These are phyloP conservation scores for Salix suchowensis DNA, from an alignment of 345 rosid species.

Conservation along the genomic window DNA sequence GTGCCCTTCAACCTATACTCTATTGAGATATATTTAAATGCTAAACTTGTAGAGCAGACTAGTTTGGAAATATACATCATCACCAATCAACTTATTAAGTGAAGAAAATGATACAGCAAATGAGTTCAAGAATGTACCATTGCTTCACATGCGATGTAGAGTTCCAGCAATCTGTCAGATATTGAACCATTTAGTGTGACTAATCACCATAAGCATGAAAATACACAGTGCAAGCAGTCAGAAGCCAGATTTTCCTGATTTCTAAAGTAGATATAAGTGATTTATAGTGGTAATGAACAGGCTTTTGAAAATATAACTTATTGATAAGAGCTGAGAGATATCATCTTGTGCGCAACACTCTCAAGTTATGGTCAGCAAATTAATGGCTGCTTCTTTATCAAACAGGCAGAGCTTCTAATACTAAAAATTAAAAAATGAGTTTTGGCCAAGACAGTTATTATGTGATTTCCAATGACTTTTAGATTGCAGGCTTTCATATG, in stretches of 20 bases:
- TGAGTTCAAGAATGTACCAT: slow-evolving; percentile 46
- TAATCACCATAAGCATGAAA: slow-evolving; percentile 7
- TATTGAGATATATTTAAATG: background rate
- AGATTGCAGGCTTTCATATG: background rate
- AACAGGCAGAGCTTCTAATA: background rate
- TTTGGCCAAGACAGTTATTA: background rate
- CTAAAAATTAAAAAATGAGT: background rate
- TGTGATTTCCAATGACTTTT: background rate
- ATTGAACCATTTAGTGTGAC: slow-evolving; percentile 15
- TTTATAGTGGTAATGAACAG: background rate
- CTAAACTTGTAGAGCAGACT: background rate
- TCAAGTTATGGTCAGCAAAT: background rate
- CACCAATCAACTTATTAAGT: background rate
- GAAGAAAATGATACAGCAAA: background rate
- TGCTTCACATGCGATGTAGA: slow-evolving; percentile 64
- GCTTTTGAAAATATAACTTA: background rate
- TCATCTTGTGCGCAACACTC: background rate
- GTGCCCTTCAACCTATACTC: background rate
- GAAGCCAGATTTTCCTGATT: background rate
- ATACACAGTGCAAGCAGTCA: background rate
- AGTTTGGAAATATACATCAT: background rate
- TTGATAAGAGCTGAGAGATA: background rate
- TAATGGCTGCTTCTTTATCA: background rate
- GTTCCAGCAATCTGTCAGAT: slow-evolving; percentile 77
- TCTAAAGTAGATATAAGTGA: background rate